Base-by-base conservation (phyloP, 164 flowering plant genomes). In the Aristolochia contorta region DNA sequence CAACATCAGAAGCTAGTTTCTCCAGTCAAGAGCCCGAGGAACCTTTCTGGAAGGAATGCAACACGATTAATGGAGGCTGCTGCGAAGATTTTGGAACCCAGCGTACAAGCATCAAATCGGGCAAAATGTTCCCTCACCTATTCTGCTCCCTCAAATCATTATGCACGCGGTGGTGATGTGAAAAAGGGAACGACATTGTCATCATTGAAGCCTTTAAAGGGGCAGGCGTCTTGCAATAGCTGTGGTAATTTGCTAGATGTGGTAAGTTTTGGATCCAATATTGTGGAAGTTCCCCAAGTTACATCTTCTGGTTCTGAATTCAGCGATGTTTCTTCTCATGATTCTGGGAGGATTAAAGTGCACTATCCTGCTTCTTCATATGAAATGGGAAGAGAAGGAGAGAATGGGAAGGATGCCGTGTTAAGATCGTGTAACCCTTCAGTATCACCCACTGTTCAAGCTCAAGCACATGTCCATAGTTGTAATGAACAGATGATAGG, bases 1-100 rank as follows among this genome's bases (percentile, higher is more conserved):
- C 79, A 81, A 71, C 87, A 77, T 30, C 71, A 73, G 12, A 92
- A 82, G 66, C 80, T 87, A 62, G 74, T 65, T 56, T 68, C 89
- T 61, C 88, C 89, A 0, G 75, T 87, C 49, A 85, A 89, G 73
- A 83, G 87, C 59, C 93, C 90, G 0, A 78, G 84, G 71, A 67
- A 66, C 60, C 65, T 72, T 12, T 74, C 84, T 21, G 78, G 79
- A 20, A 81, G 65, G 66, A 82, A 70, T 57, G 66, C 79, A 6
- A 69, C 84, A 37, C 76, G 89, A 69, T 79, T 90, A 69, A 81
- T 92, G 73, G 96, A 74, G 64, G 97, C 88, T 30, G 98, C 98
- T 27, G 69, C 91, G 54, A 85, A 65, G 65, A 83, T 89, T 63
- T 70, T 92, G 76, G 96, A 92, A 60, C 96, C 98, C 4, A 85